phyloP scores from a whole-genome alignment of 2,329 filamentous ascomycete genomes.

The Fusarium floridanum region DNA sequence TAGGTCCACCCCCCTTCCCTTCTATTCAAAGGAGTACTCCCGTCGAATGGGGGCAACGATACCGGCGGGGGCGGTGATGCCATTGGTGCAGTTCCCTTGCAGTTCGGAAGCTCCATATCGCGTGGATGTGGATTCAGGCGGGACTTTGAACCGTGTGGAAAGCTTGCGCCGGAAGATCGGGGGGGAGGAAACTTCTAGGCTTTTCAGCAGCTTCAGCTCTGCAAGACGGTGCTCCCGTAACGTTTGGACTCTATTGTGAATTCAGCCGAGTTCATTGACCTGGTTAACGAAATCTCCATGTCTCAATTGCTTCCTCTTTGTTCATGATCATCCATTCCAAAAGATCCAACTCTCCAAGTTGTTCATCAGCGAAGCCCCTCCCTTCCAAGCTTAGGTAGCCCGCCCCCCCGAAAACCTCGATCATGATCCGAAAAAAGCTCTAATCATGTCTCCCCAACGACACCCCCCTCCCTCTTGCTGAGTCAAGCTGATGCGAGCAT shows the following conservation, averaged over 20 bases:
- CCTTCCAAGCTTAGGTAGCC: neutral
- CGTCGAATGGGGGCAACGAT: neutral
- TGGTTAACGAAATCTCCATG: neutral
- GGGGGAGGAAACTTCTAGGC: neutral
- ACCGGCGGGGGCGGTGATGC: neutral
- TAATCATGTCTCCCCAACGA: neutral
- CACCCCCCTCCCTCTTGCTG: slow-evolving; percentile 20
- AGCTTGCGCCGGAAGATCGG: neutral
- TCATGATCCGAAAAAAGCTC: neutral
- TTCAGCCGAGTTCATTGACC: neutral
- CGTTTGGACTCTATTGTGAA: neutral
- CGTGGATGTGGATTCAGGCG: neutral
- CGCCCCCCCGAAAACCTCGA: neutral
- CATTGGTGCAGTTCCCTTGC: neutral
- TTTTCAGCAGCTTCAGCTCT: neutral
- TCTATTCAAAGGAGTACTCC: neutral
- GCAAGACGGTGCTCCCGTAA: neutral
- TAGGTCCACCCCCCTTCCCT: neutral
- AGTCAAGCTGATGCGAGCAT: slow-evolving; percentile 39
- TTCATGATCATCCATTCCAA: neutral
- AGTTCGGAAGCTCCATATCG: neutral
- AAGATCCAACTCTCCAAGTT: neutral
- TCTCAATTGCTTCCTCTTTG: neutral
- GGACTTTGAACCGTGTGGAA: neutral
- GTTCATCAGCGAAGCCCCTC: neutral